Percentiles rank a stretch among this genome's conserved stretches.
Evolutionary conservation across 495 filamentous ascomycete species (phyloP).

Genomic region (Podospora pseudoanserina): DNA sequence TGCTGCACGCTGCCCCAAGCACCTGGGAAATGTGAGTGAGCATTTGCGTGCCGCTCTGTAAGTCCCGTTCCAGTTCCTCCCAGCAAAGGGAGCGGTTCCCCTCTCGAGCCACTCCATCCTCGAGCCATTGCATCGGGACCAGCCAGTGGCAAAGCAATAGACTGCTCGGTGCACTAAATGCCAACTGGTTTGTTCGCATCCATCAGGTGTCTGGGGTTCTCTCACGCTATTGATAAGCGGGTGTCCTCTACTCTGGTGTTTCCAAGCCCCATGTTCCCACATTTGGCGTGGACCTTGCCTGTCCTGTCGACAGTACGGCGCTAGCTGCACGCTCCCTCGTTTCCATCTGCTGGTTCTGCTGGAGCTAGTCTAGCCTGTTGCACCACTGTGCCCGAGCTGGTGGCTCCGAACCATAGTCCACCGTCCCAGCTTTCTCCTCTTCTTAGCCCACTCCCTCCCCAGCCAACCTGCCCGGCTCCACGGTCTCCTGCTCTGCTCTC

Average conservation of each 20-base stretch:
- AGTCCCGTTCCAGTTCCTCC: neutral
- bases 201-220: neutral
- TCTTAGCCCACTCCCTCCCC: slow-evolving; percentile 17
- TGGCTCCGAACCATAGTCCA: slow-evolving; percentile 3
- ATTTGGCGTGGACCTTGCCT: slow-evolving; percentile 27
- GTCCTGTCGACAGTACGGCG: slow-evolving; percentile 28
- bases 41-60: neutral
- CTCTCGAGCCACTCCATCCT: slow-evolving; percentile 12
- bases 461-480: slow-evolving; percentile 4
- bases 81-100: neutral
- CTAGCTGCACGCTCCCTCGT: slow-evolving; percentile 38
- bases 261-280: slow-evolving; percentile 25
- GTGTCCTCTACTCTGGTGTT: slow-evolving; percentile 12
- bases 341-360: slow-evolving; percentile 24
- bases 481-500: slow-evolving; percentile 6
- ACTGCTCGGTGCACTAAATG: no score
- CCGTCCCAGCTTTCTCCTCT: slow-evolving; percentile 22
- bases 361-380: slow-evolving; percentile 17
- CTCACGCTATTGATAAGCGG: slow-evolving; percentile 29
- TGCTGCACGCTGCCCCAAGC: neutral
- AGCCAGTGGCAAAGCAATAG: slow-evolving; percentile 15
- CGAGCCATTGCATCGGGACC: slow-evolving; percentile 16
- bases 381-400: slow-evolving; percentile 11
- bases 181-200: neutral
- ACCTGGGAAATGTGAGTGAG: neutral